Evolutionary conservation across 345 rosid species (phyloP), one percentile per base, ranked within the genome.

Genomic region (Trapa incisa): DNA sequence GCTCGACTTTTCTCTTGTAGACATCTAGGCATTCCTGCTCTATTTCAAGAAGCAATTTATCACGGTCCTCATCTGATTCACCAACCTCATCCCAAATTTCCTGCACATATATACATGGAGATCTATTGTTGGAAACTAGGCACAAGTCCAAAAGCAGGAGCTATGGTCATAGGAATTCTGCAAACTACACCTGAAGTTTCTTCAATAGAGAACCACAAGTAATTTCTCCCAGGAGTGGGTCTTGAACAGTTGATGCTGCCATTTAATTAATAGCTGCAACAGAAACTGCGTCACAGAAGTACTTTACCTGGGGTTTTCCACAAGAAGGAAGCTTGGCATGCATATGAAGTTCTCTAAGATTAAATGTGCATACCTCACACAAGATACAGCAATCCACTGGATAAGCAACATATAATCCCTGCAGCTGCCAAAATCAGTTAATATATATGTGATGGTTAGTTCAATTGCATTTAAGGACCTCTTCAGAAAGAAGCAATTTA

Each of bases 61-160:
- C 96, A 69, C 99, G 78, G 60, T 94, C 92, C 67, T 90, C 99
- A 16, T 94, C 99, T 65, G 76, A 82, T 81, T 91, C 97, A 69
- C 97, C 99, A 70, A 94, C 99, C 75, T 94, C 99, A 81, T 94
- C 97, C 97, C 99, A 94, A 58, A 94, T 91, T 86, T 87, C 95
- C 97, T 94, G 63, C 57, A 45, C 2, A 45, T 7, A 45, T 45
- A 11, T 22, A 22, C 29, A 32, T 22, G 9, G 63, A 53, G 29
- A 66, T 38, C 65, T 62, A 58, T 37, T 8, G 32, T 37, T 61
- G 47, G 38, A 38, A 67, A 62, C 42, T 17, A 69, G 6, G 47
- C 15, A 64, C 48, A 42, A 68, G 33, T 48, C 33, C 60, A 33
- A 58, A 73, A 53, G 39, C 22, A 37, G 0, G 13, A 35, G 37